Conservation (phyloP, 371 early-diverging fungal genomes). For the Mortierella sp. region DNA sequence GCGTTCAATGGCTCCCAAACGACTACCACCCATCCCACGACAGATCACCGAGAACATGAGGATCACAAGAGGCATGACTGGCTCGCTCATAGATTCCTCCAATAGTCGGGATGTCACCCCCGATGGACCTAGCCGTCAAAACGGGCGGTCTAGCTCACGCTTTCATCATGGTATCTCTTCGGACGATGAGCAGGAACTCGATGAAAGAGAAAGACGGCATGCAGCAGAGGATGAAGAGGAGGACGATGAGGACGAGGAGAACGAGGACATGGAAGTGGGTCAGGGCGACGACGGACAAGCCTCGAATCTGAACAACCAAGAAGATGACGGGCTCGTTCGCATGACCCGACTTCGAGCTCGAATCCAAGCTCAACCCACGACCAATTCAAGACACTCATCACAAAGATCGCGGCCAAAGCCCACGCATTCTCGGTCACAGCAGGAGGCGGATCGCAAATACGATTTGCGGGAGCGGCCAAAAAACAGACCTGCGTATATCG, state of each 20-base stretch:
- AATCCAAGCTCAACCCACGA: slow-evolving; percentile 20
- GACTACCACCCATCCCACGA: slow-evolving; percentile 21
- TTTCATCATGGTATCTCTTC: slow-evolving; percentile 21
- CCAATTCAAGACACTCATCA: slow-evolving; percentile 11
- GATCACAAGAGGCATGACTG: slow-evolving; percentile 48
- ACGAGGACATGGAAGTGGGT: slow-evolving; percentile 33
- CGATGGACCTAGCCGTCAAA: slow-evolving; percentile 16
- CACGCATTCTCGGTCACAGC: slow-evolving; percentile 22
- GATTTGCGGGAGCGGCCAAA: slow-evolving; percentile 52
- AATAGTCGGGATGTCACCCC: slow-evolving; percentile 45
- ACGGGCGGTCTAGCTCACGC: slow-evolving; percentile 8
- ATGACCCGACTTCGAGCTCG: slow-evolving; percentile 48
- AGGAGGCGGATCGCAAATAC: slow-evolving; percentile 45
- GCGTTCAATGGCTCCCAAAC: slow-evolving; percentile 18
- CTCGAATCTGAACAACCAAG: slow-evolving; percentile 12
- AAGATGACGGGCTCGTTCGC: slow-evolving; percentile 17
- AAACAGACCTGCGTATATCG: slow-evolving; percentile 46
- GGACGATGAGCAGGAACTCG: slow-evolving; percentile 35
- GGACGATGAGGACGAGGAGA: slow-evolving; percentile 39
- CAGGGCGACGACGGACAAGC: slow-evolving; percentile 19
- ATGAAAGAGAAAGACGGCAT: slow-evolving; percentile 12
- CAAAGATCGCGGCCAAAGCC: slow-evolving; percentile 26
- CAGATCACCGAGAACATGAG: slow-evolving; percentile 48
- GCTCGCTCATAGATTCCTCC: slow-evolving; percentile 29
- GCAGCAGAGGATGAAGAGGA: slow-evolving; percentile 26